Percentiles rank a stretch among this genome's conserved stretches.
Conservation (phyloP, 2,329 filamentous ascomycete species). For the Hypoxylon sp. region DNA sequence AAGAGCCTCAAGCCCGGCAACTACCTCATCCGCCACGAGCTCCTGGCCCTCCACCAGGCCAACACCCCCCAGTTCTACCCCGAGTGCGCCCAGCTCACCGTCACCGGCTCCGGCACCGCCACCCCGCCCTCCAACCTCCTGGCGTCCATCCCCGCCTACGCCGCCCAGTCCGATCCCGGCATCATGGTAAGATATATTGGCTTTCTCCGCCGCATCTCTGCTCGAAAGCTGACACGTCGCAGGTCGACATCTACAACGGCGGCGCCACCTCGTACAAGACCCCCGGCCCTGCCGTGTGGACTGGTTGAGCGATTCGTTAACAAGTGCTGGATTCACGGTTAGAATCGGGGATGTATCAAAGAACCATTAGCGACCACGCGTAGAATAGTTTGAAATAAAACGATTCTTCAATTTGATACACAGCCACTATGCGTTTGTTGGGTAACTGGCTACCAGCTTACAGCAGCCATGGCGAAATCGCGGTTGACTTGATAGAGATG, state of each 20-base stretch:
- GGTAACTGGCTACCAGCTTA: too few species aligned
- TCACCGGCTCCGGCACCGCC: constrained; percentile 57
- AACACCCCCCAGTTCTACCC: constrained; percentile 60
- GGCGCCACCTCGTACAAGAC: constrained; percentile 55
- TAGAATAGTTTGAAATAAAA: constrained; percentile 7
- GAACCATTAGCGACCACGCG: background rate
- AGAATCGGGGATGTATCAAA: constrained; percentile 11
- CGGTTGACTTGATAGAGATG: too few species aligned
- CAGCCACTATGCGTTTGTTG: too few species aligned
- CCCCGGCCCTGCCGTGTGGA: constrained; percentile 59
- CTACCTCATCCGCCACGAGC: constrained; percentile 65
- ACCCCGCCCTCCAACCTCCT: constrained; percentile 52
- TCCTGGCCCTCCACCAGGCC: constrained; percentile 62
- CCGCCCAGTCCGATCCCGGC: constrained; percentile 56
- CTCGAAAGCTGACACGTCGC: constrained; percentile 14
- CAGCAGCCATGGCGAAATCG: too few species aligned
- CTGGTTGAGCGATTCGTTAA: constrained; percentile 43
- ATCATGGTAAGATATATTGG: constrained; percentile 49
- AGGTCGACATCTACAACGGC: constrained; percentile 58
- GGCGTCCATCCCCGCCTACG: constrained; percentile 55
- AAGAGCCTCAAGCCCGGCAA: constrained; percentile 58
- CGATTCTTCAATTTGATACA: background rate
- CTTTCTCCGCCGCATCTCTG: background rate
- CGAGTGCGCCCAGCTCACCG: constrained; percentile 62
- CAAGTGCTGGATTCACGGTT: background rate